Evolutionary conservation across 2,329 filamentous ascomycete genomes (phyloP).

Genomic region (Pseudogymnoascus sp.): DNA sequence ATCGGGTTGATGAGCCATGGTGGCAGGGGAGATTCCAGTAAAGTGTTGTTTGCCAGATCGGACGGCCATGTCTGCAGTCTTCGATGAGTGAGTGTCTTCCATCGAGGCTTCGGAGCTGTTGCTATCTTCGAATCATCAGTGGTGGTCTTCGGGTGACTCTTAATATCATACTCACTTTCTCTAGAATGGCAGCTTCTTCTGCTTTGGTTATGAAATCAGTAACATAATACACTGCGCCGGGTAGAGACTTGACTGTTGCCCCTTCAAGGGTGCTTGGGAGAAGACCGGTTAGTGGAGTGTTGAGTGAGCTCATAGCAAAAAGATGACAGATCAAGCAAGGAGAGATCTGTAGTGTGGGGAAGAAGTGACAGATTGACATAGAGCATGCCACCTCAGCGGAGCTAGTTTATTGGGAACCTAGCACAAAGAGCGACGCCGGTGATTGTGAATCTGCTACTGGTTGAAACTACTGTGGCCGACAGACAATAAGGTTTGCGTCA

Average conservation of each 20-base stretch:
- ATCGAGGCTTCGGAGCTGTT: slow-evolving; percentile 64
- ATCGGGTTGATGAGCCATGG: slow-evolving; percentile 67
- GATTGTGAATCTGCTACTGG: slow-evolving; percentile 10
- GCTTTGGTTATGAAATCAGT: slow-evolving; percentile 71
- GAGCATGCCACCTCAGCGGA: slow-evolving; percentile 11
- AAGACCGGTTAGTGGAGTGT: slow-evolving; percentile 24
- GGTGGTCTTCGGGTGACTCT: not conserved
- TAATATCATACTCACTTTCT: slow-evolving; percentile 48
- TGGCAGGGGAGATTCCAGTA: slow-evolving; percentile 69
- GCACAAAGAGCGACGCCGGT: slow-evolving; percentile 9
- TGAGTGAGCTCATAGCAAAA: slow-evolving; percentile 9
- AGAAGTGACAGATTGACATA: slow-evolving; percentile 8
- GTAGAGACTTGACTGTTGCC: slow-evolving; percentile 47
- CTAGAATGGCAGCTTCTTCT: slow-evolving; percentile 65
- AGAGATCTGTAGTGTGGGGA: not conserved
- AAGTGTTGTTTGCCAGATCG: slow-evolving; percentile 67
- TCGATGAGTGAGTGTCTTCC: slow-evolving; percentile 82
- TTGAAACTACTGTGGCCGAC: not conserved
- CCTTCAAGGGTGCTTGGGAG: slow-evolving; percentile 45
- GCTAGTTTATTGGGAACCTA: slow-evolving; percentile 4
- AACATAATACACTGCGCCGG: slow-evolving; percentile 71
- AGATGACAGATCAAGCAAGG: slow-evolving; percentile 2
- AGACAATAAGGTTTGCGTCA: slow-evolving; percentile 6
- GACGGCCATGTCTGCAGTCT: slow-evolving; percentile 89
- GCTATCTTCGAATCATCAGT: slow-evolving; percentile 37